These are phyloP conservation scores for Calocybe gambosa DNA, from an alignment of 1,284 basidiomycete genomes.

Conservation along the genomic window DNA sequence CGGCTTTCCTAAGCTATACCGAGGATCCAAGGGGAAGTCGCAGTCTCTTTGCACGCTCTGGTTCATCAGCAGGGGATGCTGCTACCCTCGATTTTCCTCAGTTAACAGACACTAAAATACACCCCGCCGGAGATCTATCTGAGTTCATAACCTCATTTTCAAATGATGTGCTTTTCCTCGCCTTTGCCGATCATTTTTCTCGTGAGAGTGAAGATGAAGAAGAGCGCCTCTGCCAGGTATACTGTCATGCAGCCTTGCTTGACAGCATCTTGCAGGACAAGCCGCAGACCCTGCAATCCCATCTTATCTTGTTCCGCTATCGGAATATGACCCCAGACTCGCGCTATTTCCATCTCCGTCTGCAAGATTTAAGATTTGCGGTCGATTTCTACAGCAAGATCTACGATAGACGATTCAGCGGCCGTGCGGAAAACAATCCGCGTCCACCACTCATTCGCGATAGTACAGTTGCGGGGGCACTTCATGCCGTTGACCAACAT, in stretches of 20 bases:
- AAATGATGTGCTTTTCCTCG: slow-evolving; percentile 67
- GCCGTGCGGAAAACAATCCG: slow-evolving; percentile 53
- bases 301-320: slow-evolving; percentile 66
- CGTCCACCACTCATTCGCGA: slow-evolving; percentile 64
- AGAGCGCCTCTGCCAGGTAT: slow-evolving; percentile 62
- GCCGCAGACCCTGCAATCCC: slow-evolving; percentile 66
- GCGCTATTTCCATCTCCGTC: slow-evolving; percentile 54
- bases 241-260: slow-evolving; percentile 74
- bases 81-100: slow-evolving; percentile 80
- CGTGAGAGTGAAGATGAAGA: slow-evolving; percentile 50
- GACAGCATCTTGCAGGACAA: slow-evolving; percentile 91
- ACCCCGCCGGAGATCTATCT: slow-evolving; percentile 66
- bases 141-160: slow-evolving; percentile 84
- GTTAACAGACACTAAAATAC: slow-evolving; percentile 55
- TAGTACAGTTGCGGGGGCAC: slow-evolving; percentile 56
- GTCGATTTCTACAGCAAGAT: slow-evolving; percentile 70
- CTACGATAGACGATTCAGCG: slow-evolving; percentile 66
- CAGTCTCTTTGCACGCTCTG: slow-evolving; percentile 78
- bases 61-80: slow-evolving; percentile 70
- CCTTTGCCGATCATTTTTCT: slow-evolving; percentile 72
- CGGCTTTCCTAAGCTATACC: slow-evolving; percentile 88
- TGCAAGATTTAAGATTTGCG: slow-evolving; percentile 67
- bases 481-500: slow-evolving; percentile 53
- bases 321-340: slow-evolving; percentile 52
- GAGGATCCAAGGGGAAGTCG: slow-evolving; percentile 91